phyloP scores from a whole-genome alignment of 2,329 filamentous ascomycete genomes.

The Huntiella bhutanensis region DNA sequence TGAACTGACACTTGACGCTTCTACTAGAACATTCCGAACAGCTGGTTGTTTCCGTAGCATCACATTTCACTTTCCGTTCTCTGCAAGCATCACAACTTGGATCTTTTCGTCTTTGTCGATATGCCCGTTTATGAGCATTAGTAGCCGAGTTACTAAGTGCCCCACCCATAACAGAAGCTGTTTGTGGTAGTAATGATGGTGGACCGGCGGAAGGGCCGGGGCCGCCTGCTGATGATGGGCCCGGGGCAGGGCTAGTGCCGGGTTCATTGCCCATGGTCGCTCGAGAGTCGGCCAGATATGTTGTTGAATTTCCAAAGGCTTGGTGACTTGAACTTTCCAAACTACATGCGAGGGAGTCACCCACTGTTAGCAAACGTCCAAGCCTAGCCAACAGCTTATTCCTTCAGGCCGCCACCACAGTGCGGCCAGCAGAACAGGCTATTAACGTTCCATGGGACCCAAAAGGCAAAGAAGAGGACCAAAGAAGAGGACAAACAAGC shows the following conservation, averaged over 20 bases:
- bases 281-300: slow-evolving; percentile 5
- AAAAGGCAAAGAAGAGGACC: too few relatives aligned
- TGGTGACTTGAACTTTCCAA: too few relatives aligned
- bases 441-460: too few relatives aligned
- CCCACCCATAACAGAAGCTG: background rate
- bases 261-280: slow-evolving; percentile 7
- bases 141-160: background rate
- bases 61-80: slow-evolving; percentile 72
- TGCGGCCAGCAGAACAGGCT: too few relatives aligned
- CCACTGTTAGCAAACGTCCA: too few relatives aligned
- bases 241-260: slow-evolving; percentile 8
- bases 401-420: too few relatives aligned
- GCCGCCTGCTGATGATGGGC: slow-evolving; percentile 3
- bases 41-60: slow-evolving; percentile 88
- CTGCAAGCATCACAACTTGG: slow-evolving; percentile 94
- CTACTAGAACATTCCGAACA: slow-evolving; percentile 95
- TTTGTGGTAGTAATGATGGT: slow-evolving; percentile 1
- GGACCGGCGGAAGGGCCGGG: background rate
- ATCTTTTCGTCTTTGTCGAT: slow-evolving; percentile 86
- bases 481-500: too few relatives aligned
- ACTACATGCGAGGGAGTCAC: too few relatives aligned
- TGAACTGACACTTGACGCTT: slow-evolving; percentile 95
- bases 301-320: background rate
- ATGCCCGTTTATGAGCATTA: slow-evolving; percentile 68
- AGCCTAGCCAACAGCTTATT: too few relatives aligned